Evolutionary conservation across 2,329 filamentous ascomycete species (phyloP).

Genomic region (Colletotrichum agaves): DNA sequence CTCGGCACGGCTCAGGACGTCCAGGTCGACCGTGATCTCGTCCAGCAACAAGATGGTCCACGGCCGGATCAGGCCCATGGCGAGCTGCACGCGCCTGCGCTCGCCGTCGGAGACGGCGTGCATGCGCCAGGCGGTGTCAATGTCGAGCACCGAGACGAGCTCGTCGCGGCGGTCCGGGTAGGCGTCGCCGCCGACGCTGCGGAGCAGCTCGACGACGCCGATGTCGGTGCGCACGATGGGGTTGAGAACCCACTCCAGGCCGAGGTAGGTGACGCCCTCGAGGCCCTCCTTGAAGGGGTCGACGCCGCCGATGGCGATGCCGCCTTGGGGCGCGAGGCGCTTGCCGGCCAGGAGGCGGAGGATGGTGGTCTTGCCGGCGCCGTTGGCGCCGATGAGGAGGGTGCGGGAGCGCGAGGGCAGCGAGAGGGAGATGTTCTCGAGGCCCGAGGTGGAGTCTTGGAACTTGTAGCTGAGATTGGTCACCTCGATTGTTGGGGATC

Average conservation of each 20-base stretch:
- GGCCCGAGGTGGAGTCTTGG: slow-evolving; percentile 83
- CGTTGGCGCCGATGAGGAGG: slow-evolving; percentile 94
- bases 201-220: slow-evolving; percentile 85
- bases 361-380: slow-evolving; percentile 96
- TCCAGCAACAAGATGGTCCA: slow-evolving; percentile 93
- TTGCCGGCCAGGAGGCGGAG: slow-evolving; percentile 95
- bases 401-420: slow-evolving; percentile 88
- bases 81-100: slow-evolving; percentile 88
- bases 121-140: slow-evolving; percentile 94
- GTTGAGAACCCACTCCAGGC: slow-evolving; percentile 98
- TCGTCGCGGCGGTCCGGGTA: slow-evolving; percentile 87
- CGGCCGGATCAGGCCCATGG: slow-evolving; percentile 92
- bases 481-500: slow-evolving; percentile 74
- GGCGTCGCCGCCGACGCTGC: slow-evolving; percentile 85
- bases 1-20: slow-evolving; percentile 84
- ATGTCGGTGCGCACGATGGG: slow-evolving; percentile 96
- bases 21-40: slow-evolving; percentile 96
- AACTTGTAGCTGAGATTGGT: slow-evolving; percentile 87
- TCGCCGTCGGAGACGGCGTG: slow-evolving; percentile 96
- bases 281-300: slow-evolving; percentile 93
- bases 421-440: slow-evolving; percentile 77
- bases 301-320: slow-evolving; percentile 81
- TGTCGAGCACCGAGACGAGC: slow-evolving; percentile 87
- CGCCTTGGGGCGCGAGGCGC: slow-evolving; percentile 82
- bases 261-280: slow-evolving; percentile 96